phyloP scores from a whole-genome alignment of 2,329 filamentous ascomycete species.

The Aspergillus puulaauensis region DNA sequence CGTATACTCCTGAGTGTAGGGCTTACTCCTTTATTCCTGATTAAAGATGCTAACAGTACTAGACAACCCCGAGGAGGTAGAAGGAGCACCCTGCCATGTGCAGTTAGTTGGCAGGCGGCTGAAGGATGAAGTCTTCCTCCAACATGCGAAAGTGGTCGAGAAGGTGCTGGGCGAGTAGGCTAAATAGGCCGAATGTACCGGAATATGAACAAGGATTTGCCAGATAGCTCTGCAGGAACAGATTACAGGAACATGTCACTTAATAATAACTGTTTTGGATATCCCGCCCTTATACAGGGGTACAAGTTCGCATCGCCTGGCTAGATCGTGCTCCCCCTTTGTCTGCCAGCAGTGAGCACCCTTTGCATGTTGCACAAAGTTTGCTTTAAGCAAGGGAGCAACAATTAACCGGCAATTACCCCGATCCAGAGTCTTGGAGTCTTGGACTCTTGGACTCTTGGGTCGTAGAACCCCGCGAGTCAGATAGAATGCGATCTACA shows the following conservation, averaged over 20 bases:
- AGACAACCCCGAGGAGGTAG: conserved; percentile 21
- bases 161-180: conserved; percentile 1
- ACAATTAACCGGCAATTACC: too few species aligned
- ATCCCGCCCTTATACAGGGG: not conserved
- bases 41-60: not conserved
- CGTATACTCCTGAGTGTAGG: conserved; percentile 23
- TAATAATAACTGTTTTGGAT: not conserved
- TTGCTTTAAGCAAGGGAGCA: too few species aligned
- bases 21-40: not conserved
- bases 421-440: too few species aligned
- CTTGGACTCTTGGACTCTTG: not conserved
- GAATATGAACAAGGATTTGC: not conserved
- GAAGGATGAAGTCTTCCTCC: conserved; percentile 21
- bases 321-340: too few species aligned
- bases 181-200: not conserved
- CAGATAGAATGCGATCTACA: conserved; percentile 2
- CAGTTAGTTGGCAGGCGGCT: conserved; percentile 24
- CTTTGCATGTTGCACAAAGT: too few species aligned
- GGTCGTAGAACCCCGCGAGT: conserved; percentile 1
- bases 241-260: not conserved
- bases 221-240: not conserved
- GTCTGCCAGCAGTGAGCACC: too few species aligned
- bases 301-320: not conserved
- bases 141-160: conserved; percentile 20
- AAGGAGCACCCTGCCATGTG: conserved; percentile 24